phyloP scores from a whole-genome alignment of 306 rosid genomes.

The Cicer pinnatifidum region DNA sequence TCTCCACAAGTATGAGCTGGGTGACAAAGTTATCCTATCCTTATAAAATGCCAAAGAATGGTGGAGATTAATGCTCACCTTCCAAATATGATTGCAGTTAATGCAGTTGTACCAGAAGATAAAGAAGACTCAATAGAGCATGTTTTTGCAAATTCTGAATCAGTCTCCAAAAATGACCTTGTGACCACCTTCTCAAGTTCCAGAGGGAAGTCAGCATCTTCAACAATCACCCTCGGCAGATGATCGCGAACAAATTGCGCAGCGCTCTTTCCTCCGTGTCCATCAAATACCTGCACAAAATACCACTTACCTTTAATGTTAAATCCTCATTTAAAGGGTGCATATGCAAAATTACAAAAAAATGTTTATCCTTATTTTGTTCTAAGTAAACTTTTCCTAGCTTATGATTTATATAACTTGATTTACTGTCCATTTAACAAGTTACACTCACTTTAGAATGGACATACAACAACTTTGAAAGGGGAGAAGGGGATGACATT shows the following conservation, averaged over 20 bases:
- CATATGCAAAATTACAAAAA: background rate
- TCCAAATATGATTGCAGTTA: slow-evolving; percentile 91
- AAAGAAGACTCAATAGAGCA: slow-evolving; percentile 66
- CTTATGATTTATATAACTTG: background rate
- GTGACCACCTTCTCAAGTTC: slow-evolving; percentile 90
- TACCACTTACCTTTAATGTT: slow-evolving; percentile 40
- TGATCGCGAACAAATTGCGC: slow-evolving; percentile 87
- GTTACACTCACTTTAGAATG: background rate
- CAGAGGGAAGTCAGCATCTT: slow-evolving; percentile 84
- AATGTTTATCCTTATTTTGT: background rate
- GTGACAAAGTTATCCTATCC: background rate
- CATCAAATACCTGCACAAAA: slow-evolving; percentile 80
- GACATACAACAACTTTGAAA: background rate
- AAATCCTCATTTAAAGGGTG: background rate
- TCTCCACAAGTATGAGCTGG: background rate
- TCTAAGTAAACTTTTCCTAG: background rate
- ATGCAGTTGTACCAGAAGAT: slow-evolving; percentile 95
- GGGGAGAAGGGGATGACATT: too few species aligned
- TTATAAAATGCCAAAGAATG: slow-evolving; percentile 3
- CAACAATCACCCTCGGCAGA: slow-evolving; percentile 83
- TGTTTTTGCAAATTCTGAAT: slow-evolving; percentile 74
- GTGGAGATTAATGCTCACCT: slow-evolving; percentile 54
- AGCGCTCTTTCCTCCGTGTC: slow-evolving; percentile 92
- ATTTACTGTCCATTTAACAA: background rate
- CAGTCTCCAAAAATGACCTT: slow-evolving; percentile 79